phyloP scores from a whole-genome alignment of 192 early-diverging fungal genomes.

The Gonapodya prolifera region DNA sequence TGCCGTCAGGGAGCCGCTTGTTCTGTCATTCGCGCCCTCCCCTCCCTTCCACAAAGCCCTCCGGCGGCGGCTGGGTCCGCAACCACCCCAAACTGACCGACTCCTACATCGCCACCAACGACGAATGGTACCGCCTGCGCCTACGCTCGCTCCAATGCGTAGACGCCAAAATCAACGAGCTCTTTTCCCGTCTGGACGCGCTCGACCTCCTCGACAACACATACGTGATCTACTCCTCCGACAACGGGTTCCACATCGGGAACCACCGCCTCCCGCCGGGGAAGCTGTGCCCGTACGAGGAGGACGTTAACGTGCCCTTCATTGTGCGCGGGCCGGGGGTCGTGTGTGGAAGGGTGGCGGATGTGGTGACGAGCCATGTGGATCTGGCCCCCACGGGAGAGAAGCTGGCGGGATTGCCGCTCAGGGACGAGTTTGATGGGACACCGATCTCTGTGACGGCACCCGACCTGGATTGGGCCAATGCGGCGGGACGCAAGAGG shows the following conservation, averaged over 20 bases:
- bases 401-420: slow-evolving; percentile 27
- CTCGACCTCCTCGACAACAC: slow-evolving; percentile 42
- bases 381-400: slow-evolving; percentile 49
- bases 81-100: slow-evolving; percentile 24
- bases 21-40: no score
- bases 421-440: slow-evolving; percentile 36
- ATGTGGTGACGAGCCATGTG: slow-evolving; percentile 35
- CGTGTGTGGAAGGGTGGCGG: slow-evolving; percentile 21
- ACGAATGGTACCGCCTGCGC: slow-evolving; percentile 36
- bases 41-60: no score
- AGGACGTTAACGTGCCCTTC: slow-evolving; percentile 45
- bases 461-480: slow-evolving; percentile 21
- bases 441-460: slow-evolving; percentile 35
- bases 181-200: slow-evolving; percentile 32
- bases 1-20: no score
- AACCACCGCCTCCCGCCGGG: slow-evolving; percentile 45
- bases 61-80: no score
- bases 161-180: slow-evolving; percentile 42
- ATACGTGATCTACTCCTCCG: slow-evolving; percentile 46
- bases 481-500: slow-evolving; percentile 31
- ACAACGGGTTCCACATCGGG: slow-evolving; percentile 59
- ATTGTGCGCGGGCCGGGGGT: slow-evolving; percentile 53
- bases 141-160: slow-evolving; percentile 43
- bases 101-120: slow-evolving; percentile 22
- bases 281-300: slow-evolving; percentile 47